Conservation (phyloP, 345 rosid species). For the Pelargonium nanum region DNA sequence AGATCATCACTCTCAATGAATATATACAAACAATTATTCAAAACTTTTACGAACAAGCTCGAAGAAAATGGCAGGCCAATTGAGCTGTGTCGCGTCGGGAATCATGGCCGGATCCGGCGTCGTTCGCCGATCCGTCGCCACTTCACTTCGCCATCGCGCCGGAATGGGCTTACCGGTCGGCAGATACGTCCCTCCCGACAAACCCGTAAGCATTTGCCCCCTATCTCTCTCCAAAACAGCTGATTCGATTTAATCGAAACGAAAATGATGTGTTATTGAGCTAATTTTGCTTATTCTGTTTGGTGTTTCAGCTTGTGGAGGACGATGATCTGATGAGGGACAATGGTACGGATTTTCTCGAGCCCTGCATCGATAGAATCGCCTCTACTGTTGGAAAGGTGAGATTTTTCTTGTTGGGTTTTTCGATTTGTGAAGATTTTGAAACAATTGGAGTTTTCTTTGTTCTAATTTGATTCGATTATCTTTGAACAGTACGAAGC, state of each 20-base stretch:
- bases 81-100: constrained; percentile 62
- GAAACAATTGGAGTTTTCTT: not conserved
- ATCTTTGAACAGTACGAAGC: constrained; percentile 65
- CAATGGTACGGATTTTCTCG: constrained; percentile 84
- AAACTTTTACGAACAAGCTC: not conserved
- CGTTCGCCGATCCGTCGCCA: constrained; percentile 53
- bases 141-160: constrained; percentile 76
- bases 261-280: not conserved
- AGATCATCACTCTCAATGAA: too few relatives aligned
- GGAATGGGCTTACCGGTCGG: constrained; percentile 98
- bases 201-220: constrained; percentile 47
- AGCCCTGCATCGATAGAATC: constrained; percentile 93
- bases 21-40: too few relatives aligned
- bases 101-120: constrained; percentile 85
- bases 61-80: constrained; percentile 58
- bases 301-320: constrained; percentile 43
- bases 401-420: not conserved
- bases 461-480: not conserved
- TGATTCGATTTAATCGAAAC: not conserved
- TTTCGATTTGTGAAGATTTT: not conserved
- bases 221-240: not conserved
- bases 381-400: constrained; percentile 98
- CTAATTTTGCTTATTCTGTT: not conserved
- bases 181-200: constrained; percentile 85
- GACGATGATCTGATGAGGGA: constrained; percentile 94